Conservation (phyloP, 2,329 filamentous ascomycete species). For the Curvularia hawaiiensis region DNA sequence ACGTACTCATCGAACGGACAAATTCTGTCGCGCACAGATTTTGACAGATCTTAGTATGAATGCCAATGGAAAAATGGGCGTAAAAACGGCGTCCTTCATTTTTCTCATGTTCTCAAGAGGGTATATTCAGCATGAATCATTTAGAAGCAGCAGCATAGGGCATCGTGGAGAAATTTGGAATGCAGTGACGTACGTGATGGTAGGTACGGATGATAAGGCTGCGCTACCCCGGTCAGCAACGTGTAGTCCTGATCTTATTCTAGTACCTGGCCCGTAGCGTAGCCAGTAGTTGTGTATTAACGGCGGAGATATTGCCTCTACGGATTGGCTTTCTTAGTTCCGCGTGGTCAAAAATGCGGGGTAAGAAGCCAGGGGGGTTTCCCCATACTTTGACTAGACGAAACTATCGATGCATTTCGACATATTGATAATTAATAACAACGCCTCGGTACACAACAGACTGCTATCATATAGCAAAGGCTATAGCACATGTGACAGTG, state of each 20-base stretch:
- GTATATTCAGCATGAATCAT: not conserved
- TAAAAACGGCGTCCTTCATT: not conserved
- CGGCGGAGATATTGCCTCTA: slow-evolving; percentile 18
- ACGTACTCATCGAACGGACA: slow-evolving; percentile 8
- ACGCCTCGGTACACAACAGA: not conserved
- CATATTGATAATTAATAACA: not conserved
- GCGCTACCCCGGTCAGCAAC: slow-evolving; percentile 1
- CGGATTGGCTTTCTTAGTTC: slow-evolving; percentile 8
- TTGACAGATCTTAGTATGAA: not conserved
- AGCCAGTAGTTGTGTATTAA: slow-evolving; percentile 13
- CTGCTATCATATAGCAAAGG: not conserved
- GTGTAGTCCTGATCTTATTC: not conserved
- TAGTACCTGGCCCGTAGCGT: slow-evolving; percentile 6
- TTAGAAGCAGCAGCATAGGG: not conserved
- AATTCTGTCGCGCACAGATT: slow-evolving; percentile 4
- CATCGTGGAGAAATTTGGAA: not conserved
- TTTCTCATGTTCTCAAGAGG: not conserved
- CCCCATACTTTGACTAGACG: slow-evolving; percentile 6
- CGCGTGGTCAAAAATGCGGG: slow-evolving; percentile 20
- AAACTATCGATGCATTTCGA: not conserved
- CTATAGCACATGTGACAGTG: not conserved
- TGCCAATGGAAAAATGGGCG: not conserved
- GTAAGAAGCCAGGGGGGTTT: slow-evolving; percentile 11
- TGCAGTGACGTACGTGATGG: not conserved
- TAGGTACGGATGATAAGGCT: not conserved